These are phyloP conservation scores for Saturnispora mendoncae DNA, from an alignment of 805 yeast species.

Conservation along the genomic window DNA sequence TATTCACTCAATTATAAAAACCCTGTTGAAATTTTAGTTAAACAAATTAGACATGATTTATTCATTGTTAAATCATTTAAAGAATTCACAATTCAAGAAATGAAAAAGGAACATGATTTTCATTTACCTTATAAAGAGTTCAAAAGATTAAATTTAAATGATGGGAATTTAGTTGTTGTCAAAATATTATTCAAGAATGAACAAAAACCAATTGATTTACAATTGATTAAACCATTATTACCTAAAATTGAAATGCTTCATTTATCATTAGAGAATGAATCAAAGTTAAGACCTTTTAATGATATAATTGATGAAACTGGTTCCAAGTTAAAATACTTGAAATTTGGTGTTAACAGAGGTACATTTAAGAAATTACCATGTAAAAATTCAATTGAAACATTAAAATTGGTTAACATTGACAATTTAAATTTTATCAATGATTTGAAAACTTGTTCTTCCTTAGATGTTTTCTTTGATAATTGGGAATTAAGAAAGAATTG, in stretches of 20 bases:
- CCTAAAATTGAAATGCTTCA: conserved; percentile 23
- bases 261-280: conserved; percentile 24
- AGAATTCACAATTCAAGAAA: conserved; percentile 25
- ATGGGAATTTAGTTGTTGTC: conserved; percentile 26
- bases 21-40: conserved; percentile 26
- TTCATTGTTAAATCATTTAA: conserved; percentile 26
- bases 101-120: conserved; percentile 27
- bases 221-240: conserved; percentile 20
- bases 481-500: conserved; percentile 26
- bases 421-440: conserved; percentile 23
- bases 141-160: conserved; percentile 22
- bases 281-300: conserved; percentile 24
- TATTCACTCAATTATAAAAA: conserved; percentile 21
- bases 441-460: conserved; percentile 18
- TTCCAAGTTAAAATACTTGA: conserved; percentile 18
- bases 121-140: conserved; percentile 28
- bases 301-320: conserved; percentile 23
- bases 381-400: conserved; percentile 19
- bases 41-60: conserved; percentile 25
- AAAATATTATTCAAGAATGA: conserved; percentile 26
- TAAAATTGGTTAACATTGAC: conserved; percentile 26
- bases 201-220: conserved; percentile 25
- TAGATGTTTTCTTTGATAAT: conserved; percentile 26
- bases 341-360: conserved; percentile 27
- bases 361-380: conserved; percentile 21